phyloP scores from a whole-genome alignment of 164 flowering plant species.

The Houttuynia cordata region DNA sequence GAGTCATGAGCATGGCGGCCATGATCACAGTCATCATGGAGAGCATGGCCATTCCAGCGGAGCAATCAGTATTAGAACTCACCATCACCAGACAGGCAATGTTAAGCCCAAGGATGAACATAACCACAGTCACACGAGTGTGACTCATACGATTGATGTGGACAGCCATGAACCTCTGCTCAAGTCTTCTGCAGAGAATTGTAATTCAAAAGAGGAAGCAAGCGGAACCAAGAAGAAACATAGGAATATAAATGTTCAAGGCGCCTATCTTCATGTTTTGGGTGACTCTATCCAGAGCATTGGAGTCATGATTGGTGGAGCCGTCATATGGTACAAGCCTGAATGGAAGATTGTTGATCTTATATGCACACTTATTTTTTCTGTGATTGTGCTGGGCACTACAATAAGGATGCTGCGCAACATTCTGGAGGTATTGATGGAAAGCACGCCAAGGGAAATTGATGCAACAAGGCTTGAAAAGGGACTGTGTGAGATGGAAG shows the following conservation, averaged over 20 bases:
- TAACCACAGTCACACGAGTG: neutral
- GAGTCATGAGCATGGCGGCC: constrained; percentile 18
- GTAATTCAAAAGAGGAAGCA: constrained; percentile 5
- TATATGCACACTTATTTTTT: constrained; percentile 19
- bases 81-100: constrained; percentile 16
- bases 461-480: constrained; percentile 13
- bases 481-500: constrained; percentile 13
- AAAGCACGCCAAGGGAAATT: constrained; percentile 17
- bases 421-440: constrained; percentile 16
- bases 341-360: constrained; percentile 14
- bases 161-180: constrained; percentile 30
- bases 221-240: constrained; percentile 25
- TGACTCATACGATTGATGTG: constrained; percentile 16
- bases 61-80: constrained; percentile 11
- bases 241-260: constrained; percentile 67
- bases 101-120: constrained; percentile 9
- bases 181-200: constrained; percentile 5
- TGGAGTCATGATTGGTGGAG: constrained; percentile 16
- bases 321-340: constrained; percentile 17
- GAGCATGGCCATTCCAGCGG: constrained; percentile 10
- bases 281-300: constrained; percentile 69
- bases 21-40: neutral
- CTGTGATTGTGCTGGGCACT: constrained; percentile 14
- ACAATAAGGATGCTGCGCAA: constrained; percentile 10
- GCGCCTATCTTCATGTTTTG: constrained; percentile 87